Percentiles rank a stretch among this genome's conserved stretches.
Conservation (phyloP, 2,329 filamentous ascomycete species). For the Macrophomina tecta region DNA sequence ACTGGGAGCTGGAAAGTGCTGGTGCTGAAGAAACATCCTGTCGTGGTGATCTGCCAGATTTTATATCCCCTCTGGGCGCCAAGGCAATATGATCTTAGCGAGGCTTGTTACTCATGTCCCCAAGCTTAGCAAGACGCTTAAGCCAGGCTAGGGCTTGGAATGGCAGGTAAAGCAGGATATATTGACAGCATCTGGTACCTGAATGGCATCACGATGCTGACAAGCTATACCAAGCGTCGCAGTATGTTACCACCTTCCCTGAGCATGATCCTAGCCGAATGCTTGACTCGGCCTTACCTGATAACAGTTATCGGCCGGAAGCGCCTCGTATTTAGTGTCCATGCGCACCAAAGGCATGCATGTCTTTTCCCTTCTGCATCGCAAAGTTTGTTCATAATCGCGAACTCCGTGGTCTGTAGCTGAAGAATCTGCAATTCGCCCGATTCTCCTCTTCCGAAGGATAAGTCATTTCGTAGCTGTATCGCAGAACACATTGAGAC, state of each 20-base stretch:
- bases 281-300: conserved; percentile 4
- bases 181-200: conserved; percentile 3
- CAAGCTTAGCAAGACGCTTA: conserved; percentile 21
- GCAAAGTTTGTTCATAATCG: background rate
- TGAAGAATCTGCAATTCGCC: background rate
- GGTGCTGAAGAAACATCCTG: background rate
- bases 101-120: conserved; percentile 1
- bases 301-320: conserved; percentile 8
- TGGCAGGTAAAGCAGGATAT: background rate
- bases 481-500: no score
- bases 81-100: conserved; percentile 7
- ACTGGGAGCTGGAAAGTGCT: conserved; percentile 4
- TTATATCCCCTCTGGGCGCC: conserved; percentile 19
- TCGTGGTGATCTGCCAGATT: background rate
- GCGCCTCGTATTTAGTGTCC: background rate
- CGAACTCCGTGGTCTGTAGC: background rate
- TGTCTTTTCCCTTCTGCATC: background rate
- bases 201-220: conserved; percentile 4
- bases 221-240: background rate
- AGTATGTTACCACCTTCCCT: conserved; percentile 12
- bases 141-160: background rate
- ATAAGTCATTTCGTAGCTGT: no score
- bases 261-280: conserved; percentile 11
- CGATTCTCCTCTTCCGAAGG: no score
- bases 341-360: background rate